phyloP scores from a whole-genome alignment of 1,284 basidiomycete genomes.

The Papiliotrema nemorosa region DNA sequence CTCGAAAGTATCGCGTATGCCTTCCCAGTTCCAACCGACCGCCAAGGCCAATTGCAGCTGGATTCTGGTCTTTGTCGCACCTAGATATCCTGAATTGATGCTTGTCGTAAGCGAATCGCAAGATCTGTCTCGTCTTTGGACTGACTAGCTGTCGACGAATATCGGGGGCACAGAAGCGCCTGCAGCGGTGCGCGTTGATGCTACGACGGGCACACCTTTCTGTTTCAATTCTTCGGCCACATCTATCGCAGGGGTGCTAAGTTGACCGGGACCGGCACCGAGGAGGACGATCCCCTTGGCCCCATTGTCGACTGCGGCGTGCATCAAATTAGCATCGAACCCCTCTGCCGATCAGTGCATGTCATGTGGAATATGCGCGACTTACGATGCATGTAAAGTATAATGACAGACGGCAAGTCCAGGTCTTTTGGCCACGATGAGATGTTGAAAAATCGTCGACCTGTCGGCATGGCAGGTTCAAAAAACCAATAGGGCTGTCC shows the following conservation, averaged over 20 bases:
- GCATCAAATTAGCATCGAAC: slow-evolving; percentile 11
- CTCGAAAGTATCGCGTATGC: slow-evolving; percentile 12
- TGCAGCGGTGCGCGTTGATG: slow-evolving; percentile 8
- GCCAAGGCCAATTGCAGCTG: slow-evolving; percentile 16
- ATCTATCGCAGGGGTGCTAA: slow-evolving; percentile 3
- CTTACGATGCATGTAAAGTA: slow-evolving; percentile 9
- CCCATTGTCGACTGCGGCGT: slow-evolving; percentile 11
- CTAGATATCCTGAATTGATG: slow-evolving; percentile 14
- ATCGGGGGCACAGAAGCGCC: slow-evolving; percentile 11
- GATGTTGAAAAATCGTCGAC: slow-evolving; percentile 9
- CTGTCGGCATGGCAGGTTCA: slow-evolving; percentile 4
- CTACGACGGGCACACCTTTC: slow-evolving; percentile 10
- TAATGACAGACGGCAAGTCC: slow-evolving; percentile 7
- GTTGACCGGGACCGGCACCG: slow-evolving; percentile 12
- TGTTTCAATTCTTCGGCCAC: slow-evolving; percentile 6
- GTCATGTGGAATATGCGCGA: background rate
- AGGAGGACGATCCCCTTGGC: slow-evolving; percentile 15
- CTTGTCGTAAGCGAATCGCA: background rate
- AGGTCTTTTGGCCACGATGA: background rate
- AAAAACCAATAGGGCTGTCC: background rate
- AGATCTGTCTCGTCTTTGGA: no score
- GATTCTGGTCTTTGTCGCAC: slow-evolving; percentile 13
- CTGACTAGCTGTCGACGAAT: slow-evolving; percentile 7
- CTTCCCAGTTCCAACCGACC: slow-evolving; percentile 11
- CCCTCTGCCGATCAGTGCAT: slow-evolving; percentile 3